Evolutionary conservation across 495 filamentous ascomycete species (phyloP), one percentile per base, ranked within the genome.

Genomic region (Trichoderma gamsii): DNA sequence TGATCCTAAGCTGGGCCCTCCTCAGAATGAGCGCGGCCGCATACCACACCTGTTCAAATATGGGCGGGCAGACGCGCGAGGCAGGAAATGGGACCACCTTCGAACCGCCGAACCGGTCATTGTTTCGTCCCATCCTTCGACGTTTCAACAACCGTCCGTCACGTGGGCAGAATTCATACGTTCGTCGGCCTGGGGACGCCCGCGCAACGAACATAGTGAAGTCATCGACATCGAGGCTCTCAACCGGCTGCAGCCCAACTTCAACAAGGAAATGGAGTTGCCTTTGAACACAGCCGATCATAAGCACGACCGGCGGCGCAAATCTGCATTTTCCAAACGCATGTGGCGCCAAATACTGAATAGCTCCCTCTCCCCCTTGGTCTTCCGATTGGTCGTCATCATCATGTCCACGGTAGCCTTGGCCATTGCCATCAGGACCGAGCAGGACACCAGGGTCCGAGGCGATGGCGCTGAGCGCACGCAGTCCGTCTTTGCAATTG

Each of bases 401-500:
- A 84, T 86, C 41, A 95, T 96, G 68, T 94, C 92, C 1, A 83
- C 89, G 46, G 78, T 90, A 29, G 94, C 92, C 11, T 85, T 99
- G n/a, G 90, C 86, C 41, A 81, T 99, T 5, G 90, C 91, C 35
- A 86, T 80, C 3, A 88, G 85, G 35, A 92, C 97, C 73, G 80
- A 88, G 70, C 76, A 87, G 46, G 83, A 86, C 32, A 76, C 79
- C 41, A 64, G 71, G 18, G 72, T 76, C 65, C 80, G 76, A 15
- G 65, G 46, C 18, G 71, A 77, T 13, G 81, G 80, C 64, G 76
- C 79, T 1, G 86, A 88, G 72, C 84, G 87, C 18, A 86, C 93
- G 4, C 94, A 93, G 29, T 89, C 92, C 13, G 85, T 90, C 64
- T 93, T 99, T 81, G 95, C 95, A 52, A 89, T 98, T 71, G 87